Percentiles rank a stretch among this genome's conserved stretches.
Conservation (phyloP, 2,329 filamentous ascomycete genomes). For the Colletotrichum gigasporum region DNA sequence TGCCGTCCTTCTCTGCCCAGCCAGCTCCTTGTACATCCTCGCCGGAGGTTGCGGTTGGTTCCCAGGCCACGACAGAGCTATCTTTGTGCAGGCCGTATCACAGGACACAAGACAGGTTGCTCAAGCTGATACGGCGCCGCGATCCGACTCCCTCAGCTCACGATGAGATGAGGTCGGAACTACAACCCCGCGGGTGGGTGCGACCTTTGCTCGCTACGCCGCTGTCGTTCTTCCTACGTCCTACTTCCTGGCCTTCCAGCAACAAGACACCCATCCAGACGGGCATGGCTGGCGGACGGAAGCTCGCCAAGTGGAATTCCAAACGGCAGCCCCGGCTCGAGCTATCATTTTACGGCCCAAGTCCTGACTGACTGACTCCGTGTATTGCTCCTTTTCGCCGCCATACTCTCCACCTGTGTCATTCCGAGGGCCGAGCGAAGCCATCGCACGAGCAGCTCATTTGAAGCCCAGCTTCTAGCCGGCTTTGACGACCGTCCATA, state of each 20-base stretch:
- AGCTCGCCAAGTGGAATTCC: neutral
- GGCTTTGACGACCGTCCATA: constrained; percentile 2
- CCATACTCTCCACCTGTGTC: neutral
- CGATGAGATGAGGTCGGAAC: constrained; percentile 13
- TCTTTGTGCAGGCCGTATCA: constrained; percentile 22
- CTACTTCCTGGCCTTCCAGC: too few species aligned
- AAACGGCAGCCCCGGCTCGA: neutral
- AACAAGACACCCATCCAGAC: too few species aligned
- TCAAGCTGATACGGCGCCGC: constrained; percentile 18
- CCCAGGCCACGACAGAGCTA: neutral
- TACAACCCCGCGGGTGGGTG: constrained; percentile 6
- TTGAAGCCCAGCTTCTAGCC: neutral
- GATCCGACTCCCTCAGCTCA: constrained; percentile 27
- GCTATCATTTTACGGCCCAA: neutral
- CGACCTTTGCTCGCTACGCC: neutral
- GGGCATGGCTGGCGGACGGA: neutral
- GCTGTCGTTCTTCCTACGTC: neutral
- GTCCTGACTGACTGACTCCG: neutral
- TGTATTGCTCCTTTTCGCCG: neutral
- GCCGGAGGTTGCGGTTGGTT: constrained; percentile 17
- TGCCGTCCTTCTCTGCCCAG: neutral
- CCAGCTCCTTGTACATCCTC: constrained; percentile 2
- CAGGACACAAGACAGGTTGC: constrained; percentile 4
- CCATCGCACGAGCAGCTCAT: constrained; percentile 3
- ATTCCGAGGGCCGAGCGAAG: constrained; percentile 4